phyloP scores from a whole-genome alignment of 2,329 filamentous ascomycete genomes.

The Camillea tinctor region DNA sequence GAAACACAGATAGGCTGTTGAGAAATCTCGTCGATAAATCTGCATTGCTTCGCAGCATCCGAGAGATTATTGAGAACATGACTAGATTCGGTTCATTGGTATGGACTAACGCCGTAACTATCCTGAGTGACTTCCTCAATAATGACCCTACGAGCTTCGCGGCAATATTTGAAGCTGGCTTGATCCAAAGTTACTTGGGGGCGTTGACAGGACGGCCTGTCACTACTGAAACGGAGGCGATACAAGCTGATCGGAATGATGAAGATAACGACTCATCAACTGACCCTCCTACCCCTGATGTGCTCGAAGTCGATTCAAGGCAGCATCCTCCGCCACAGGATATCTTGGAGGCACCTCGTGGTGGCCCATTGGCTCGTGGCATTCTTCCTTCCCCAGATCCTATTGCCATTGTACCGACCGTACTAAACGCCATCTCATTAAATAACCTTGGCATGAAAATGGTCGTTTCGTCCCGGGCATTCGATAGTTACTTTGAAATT shows the following conservation, averaged over 20 bases:
- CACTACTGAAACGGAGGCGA: slow-evolving; percentile 35
- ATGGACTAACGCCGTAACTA: slow-evolving; percentile 91
- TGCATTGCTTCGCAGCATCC: slow-evolving; percentile 74
- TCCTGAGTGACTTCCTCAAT: slow-evolving; percentile 94
- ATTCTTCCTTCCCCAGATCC: slow-evolving; percentile 88
- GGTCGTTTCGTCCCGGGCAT: slow-evolving; percentile 77
- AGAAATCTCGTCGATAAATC: slow-evolving; percentile 94
- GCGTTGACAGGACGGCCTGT: slow-evolving; percentile 65
- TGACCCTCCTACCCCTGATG: slow-evolving; percentile 40
- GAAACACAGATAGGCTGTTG: slow-evolving; percentile 84
- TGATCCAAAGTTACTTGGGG: slow-evolving; percentile 83
- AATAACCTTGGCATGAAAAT: slow-evolving; percentile 85
- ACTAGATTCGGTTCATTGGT: slow-evolving; percentile 84
- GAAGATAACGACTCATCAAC: slow-evolving; percentile 37
- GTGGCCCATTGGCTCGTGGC: slow-evolving; percentile 57
- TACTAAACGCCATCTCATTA: slow-evolving; percentile 90
- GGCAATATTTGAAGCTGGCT: slow-evolving; percentile 88
- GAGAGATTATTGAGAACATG: slow-evolving; percentile 78
- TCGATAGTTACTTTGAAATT: slow-evolving; percentile 91
- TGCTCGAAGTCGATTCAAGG: slow-evolving; percentile 39
- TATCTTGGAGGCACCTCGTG: slow-evolving; percentile 45
- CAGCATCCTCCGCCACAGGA: slow-evolving; percentile 54
- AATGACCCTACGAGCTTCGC: slow-evolving; percentile 98
- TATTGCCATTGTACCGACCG: slow-evolving; percentile 80
- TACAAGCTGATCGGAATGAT: slow-evolving; percentile 33